Percentiles rank a stretch among this genome's conserved stretches.
Conservation (phyloP, 1,139 yeast species). For the Schizosaccharomyces versatilis region DNA sequence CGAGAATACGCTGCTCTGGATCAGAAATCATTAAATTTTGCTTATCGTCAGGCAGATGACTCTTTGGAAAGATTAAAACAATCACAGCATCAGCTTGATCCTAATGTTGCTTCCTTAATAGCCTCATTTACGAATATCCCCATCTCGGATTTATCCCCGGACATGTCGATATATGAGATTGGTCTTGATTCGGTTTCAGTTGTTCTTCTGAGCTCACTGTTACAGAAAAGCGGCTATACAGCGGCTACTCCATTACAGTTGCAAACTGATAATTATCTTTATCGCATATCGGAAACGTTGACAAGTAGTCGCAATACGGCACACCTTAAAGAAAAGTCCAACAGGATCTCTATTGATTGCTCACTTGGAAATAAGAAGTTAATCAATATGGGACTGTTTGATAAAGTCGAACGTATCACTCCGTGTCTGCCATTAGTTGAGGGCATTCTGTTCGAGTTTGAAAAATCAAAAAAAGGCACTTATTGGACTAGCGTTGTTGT, state of each 20-base stretch:
- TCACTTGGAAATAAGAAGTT: not conserved
- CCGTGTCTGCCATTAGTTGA: constrained; percentile 15
- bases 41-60: not conserved
- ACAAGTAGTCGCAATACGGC: not conserved
- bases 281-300: not conserved
- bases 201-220: constrained; percentile 10
- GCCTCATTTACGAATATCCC: constrained; percentile 4
- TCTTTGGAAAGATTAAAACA: not conserved
- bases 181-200: constrained; percentile 16
- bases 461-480: not conserved
- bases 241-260: constrained; percentile 8
- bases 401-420: constrained; percentile 10
- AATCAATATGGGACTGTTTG: not conserved
- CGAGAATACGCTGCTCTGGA: constrained; percentile 5
- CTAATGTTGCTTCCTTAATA: not conserved
- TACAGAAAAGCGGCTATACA: constrained; percentile 4
- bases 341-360: not conserved
- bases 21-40: not conserved
- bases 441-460: constrained; percentile 13
- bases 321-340: not conserved
- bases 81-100: not conserved
- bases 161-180: constrained; percentile 13
- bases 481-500: constrained; percentile 11
- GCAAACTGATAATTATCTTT: constrained; percentile 5
- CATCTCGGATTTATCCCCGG: not conserved